Evolutionary conservation across 1,284 basidiomycete species (phyloP).

Genomic region (Sporisorium reilianum): DNA sequence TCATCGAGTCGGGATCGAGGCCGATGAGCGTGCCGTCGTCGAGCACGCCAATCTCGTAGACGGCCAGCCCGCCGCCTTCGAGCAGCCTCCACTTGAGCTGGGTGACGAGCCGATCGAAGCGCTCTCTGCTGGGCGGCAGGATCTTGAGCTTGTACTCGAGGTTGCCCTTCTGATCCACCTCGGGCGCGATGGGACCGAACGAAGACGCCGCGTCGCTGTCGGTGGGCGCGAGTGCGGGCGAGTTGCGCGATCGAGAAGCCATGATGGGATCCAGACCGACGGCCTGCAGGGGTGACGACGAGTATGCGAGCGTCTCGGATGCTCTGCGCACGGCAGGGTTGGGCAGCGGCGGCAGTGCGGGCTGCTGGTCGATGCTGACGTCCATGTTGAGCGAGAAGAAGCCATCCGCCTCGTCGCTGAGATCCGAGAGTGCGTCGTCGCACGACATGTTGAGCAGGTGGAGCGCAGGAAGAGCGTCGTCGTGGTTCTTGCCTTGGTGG

Average conservation of each 20-base stretch:
- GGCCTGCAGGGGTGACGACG: conserved; percentile 32
- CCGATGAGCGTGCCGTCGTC: conserved; percentile 67
- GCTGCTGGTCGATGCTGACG: conserved; percentile 49
- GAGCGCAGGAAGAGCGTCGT: conserved; percentile 24
- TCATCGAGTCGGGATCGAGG: conserved; percentile 58
- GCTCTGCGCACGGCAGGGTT: conserved; percentile 31
- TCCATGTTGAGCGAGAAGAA: conserved; percentile 61
- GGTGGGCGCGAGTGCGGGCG: conserved; percentile 10
- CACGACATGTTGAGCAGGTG: conserved; percentile 47
- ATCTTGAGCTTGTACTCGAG: conserved; percentile 69
- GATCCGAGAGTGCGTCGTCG: conserved; percentile 34
- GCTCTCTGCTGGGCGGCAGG: conserved; percentile 58
- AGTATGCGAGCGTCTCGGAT: conserved; percentile 30
- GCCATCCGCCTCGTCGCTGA: conserved; percentile 50
- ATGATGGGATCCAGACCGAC: conserved; percentile 41
- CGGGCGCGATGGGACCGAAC: conserved; percentile 58
- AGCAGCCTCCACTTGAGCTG: conserved; percentile 69
- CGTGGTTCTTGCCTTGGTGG: conserved; percentile 9
- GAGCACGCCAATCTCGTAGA: conserved; percentile 68
- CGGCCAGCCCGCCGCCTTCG: conserved; percentile 64
- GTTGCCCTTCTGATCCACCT: conserved; percentile 65
- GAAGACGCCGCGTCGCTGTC: conserved; percentile 8
- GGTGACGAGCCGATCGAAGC: conserved; percentile 66
- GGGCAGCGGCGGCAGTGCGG: conserved; percentile 8
- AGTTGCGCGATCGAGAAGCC: conserved; percentile 32